Evolutionary conservation across 2,329 filamentous ascomycete species (phyloP).

Genomic region (Pyricularia grisea): DNA sequence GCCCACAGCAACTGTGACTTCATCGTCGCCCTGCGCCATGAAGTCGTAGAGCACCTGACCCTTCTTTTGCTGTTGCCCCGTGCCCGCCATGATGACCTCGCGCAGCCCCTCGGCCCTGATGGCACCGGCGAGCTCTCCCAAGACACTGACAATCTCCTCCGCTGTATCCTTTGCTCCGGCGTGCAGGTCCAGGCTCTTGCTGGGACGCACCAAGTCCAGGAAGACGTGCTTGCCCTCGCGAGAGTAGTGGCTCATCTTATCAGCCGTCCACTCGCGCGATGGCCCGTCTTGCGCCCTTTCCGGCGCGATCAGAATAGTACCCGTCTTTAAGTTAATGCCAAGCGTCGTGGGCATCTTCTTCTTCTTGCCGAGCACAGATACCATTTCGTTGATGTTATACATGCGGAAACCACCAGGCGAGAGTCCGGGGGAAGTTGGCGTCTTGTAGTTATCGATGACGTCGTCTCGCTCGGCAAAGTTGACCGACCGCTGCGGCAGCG

Average conservation of each 20-base stretch:
- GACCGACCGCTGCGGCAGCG: slow-evolving; percentile 14
- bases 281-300: slow-evolving; percentile 76
- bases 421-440: slow-evolving; percentile 24
- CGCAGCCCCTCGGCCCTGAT: slow-evolving; percentile 73
- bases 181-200: slow-evolving; percentile 93
- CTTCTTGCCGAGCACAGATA: slow-evolving; percentile 91
- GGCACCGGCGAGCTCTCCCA: slow-evolving; percentile 84
- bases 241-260: slow-evolving; percentile 94
- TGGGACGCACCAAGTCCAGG: slow-evolving; percentile 81
- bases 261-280: slow-evolving; percentile 85
- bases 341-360: slow-evolving; percentile 98
- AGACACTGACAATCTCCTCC: slow-evolving; percentile 77
- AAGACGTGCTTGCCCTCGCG: slow-evolving; percentile 98
- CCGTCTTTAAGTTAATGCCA: slow-evolving; percentile 84
- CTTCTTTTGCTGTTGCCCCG: slow-evolving; percentile 60
- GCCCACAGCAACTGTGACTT: slow-evolving; percentile 81
- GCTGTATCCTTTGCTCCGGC: slow-evolving; percentile 96
- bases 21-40: slow-evolving; percentile 90
- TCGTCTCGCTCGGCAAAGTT: slow-evolving; percentile 18
- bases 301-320: slow-evolving; percentile 82
- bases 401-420: slow-evolving; percentile 80
- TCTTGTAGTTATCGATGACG: slow-evolving; percentile 17
- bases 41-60: slow-evolving; percentile 91
- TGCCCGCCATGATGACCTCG: slow-evolving; percentile 77
- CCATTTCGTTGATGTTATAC: slow-evolving; percentile 96